Percentiles rank a stretch among this genome's conserved stretches.
Evolutionary conservation across 352 stramenopile genomes (phyloP).

Genomic region (Phytopythium kandeliae): DNA sequence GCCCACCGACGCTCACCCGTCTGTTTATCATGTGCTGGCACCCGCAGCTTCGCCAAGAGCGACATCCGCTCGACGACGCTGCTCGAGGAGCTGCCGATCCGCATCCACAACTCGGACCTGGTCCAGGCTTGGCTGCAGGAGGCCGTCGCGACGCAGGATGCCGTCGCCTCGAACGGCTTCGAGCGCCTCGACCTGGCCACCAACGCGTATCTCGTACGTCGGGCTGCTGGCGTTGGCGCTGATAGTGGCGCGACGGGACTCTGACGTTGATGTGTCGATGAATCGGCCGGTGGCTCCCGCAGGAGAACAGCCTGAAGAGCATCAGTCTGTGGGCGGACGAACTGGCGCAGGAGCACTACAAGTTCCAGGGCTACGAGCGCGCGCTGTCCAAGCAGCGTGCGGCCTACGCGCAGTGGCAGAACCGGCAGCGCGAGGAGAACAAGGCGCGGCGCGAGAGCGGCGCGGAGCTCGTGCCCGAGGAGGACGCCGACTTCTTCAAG

Average conservation of each 20-base stretch:
- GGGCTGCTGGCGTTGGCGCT: too few relatives aligned
- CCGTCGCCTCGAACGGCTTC: slow-evolving; percentile 79
- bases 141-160: slow-evolving; percentile 57
- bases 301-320: slow-evolving; percentile 98
- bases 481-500: slow-evolving; percentile 86
- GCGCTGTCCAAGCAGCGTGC: slow-evolving; percentile 80
- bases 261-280: not conserved
- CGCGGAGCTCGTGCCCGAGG: slow-evolving; percentile 69
- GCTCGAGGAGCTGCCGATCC: slow-evolving; percentile 95
- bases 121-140: slow-evolving; percentile 93
- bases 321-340: slow-evolving; percentile 97
- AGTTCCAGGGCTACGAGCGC: slow-evolving; percentile 89
- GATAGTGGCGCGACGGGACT: too few relatives aligned
- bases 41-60: slow-evolving; percentile 59
- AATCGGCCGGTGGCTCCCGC: too few relatives aligned
- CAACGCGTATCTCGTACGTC: slow-evolving; percentile 85
- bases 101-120: slow-evolving; percentile 94
- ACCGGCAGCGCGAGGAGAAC: slow-evolving; percentile 87
- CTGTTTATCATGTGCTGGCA: too few relatives aligned
- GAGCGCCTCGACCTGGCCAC: slow-evolving; percentile 95
- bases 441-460: slow-evolving; percentile 76
- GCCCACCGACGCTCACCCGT: not conserved
- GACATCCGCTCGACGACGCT: slow-evolving; percentile 86
- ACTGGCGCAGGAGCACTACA: slow-evolving; percentile 93
- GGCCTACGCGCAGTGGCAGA: slow-evolving; percentile 83